phyloP scores from a whole-genome alignment of 371 early-diverging fungal species.

The Mucor velutinosus region DNA sequence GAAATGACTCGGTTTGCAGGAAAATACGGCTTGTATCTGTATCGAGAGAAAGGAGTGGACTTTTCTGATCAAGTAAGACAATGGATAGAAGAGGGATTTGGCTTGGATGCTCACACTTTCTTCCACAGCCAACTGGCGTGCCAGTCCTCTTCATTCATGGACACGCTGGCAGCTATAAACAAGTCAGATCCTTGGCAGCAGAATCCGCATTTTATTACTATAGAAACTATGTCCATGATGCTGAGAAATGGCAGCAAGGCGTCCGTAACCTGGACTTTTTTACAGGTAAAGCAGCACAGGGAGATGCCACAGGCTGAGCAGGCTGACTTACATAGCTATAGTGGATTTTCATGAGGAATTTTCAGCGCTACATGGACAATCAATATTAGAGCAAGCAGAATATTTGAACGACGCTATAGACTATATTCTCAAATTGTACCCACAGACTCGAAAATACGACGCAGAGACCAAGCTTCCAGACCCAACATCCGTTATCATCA shows the following conservation, averaged over 20 bases:
- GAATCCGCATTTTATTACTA: slow-evolving; percentile 66
- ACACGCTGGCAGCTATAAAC: slow-evolving; percentile 92
- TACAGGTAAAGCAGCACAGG: slow-evolving; percentile 57
- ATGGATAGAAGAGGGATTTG: neutral
- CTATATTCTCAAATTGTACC: slow-evolving; percentile 79
- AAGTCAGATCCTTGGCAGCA: slow-evolving; percentile 84
- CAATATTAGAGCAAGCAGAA: slow-evolving; percentile 84
- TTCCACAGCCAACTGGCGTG: slow-evolving; percentile 58
- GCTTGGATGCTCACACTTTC: neutral
- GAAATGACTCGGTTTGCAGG: slow-evolving; percentile 69
- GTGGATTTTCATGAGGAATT: slow-evolving; percentile 93
- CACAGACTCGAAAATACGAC: slow-evolving; percentile 39
- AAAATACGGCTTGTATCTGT: slow-evolving; percentile 81
- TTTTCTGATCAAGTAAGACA: slow-evolving; percentile 41
- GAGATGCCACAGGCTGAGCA: neutral
- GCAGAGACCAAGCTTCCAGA: slow-evolving; percentile 36
- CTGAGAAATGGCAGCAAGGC: slow-evolving; percentile 33
- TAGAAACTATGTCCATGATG: slow-evolving; percentile 39
- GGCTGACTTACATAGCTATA: slow-evolving; percentile 17
- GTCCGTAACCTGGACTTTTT: slow-evolving; percentile 79
- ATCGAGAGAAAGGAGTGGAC: slow-evolving; percentile 74
- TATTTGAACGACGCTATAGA: slow-evolving; percentile 85
- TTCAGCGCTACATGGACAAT: slow-evolving; percentile 82
- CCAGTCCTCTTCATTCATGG: slow-evolving; percentile 96
- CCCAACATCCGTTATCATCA: slow-evolving; percentile 77